Evolutionary conservation across 768 basidiomycete genomes (phyloP).

Genomic region (Termitomyces sp.): DNA sequence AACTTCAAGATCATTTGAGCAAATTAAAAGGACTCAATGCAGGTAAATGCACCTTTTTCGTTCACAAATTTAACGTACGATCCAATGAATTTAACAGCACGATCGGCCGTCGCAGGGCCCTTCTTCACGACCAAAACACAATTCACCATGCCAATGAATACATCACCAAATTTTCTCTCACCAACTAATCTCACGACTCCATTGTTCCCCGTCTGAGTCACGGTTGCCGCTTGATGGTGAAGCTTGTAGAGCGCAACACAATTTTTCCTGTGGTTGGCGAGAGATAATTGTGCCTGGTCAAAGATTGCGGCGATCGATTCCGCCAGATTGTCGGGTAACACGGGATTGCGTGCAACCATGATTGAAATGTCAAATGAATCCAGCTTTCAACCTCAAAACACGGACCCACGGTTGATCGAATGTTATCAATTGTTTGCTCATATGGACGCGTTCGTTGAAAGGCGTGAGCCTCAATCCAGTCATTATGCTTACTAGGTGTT

Average conservation of each 20-base stretch:
- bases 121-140: slow-evolving; percentile 81
- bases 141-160: slow-evolving; percentile 67
- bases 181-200: slow-evolving; percentile 55
- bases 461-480: background rate
- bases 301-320: slow-evolving; percentile 44
- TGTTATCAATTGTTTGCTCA: slow-evolving; percentile 6
- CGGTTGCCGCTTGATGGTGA: slow-evolving; percentile 56
- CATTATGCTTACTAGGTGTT: too few relatives aligned
- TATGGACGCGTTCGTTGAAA: slow-evolving; percentile 18
- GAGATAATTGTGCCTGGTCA: slow-evolving; percentile 71
- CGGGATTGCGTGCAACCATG: slow-evolving; percentile 20
- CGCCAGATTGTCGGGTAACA: slow-evolving; percentile 24
- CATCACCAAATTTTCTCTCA: slow-evolving; percentile 73
- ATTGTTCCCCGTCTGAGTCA: slow-evolving; percentile 46
- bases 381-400: background rate
- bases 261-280: slow-evolving; percentile 93
- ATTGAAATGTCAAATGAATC: background rate
- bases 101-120: slow-evolving; percentile 74
- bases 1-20: slow-evolving; percentile 13
- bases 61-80: slow-evolving; percentile 78
- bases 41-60: slow-evolving; percentile 65
- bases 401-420: slow-evolving; percentile 1
- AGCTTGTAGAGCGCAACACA: slow-evolving; percentile 82
- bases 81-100: slow-evolving; percentile 81
- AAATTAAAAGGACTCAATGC: background rate